These are phyloP conservation scores for Amyloporia xantha DNA, from an alignment of 768 basidiomycete genomes.

Conservation along the genomic window DNA sequence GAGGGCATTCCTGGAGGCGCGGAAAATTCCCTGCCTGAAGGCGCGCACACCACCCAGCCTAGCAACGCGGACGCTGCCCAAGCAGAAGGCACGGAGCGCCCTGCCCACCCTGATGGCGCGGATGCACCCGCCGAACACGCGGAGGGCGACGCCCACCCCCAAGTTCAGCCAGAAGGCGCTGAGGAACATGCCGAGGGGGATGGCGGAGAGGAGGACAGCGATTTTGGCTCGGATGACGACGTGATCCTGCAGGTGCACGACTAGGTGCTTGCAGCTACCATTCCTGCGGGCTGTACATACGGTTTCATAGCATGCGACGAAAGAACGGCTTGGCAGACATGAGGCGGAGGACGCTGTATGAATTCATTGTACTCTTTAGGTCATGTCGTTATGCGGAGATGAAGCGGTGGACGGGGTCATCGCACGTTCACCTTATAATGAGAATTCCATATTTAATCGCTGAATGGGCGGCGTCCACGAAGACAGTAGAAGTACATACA, in stretches of 20 bases:
- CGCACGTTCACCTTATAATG: too few relatives aligned
- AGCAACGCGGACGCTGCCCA: not conserved
- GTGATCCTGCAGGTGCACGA: constrained; percentile 17
- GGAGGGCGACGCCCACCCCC: constrained; percentile 10
- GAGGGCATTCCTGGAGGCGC: not conserved
- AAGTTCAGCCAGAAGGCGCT: constrained; percentile 2
- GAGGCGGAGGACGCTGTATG: too few relatives aligned
- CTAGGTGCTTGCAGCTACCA: too few relatives aligned
- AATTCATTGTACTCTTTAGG: too few relatives aligned
- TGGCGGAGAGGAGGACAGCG: constrained; percentile 14
- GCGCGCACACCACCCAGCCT: not conserved
- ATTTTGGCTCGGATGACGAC: constrained; percentile 18
- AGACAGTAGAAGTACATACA: too few relatives aligned
- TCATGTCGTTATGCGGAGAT: too few relatives aligned
- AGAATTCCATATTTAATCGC: too few relatives aligned
- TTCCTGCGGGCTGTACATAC: not conserved
- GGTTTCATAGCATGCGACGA: too few relatives aligned
- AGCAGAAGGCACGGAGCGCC: not conserved
- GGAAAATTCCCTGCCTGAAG: not conserved
- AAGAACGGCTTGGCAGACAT: too few relatives aligned
- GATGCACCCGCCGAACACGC: constrained; percentile 2
- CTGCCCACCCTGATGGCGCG: not conserved
- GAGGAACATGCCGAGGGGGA: not conserved
- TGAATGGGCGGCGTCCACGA: too few relatives aligned
- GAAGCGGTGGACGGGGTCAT: too few relatives aligned